Percentiles rank a stretch among this genome's conserved stretches.
phyloP scores from a whole-genome alignment of 805 yeast species.

The Lachancea quebecensis region DNA sequence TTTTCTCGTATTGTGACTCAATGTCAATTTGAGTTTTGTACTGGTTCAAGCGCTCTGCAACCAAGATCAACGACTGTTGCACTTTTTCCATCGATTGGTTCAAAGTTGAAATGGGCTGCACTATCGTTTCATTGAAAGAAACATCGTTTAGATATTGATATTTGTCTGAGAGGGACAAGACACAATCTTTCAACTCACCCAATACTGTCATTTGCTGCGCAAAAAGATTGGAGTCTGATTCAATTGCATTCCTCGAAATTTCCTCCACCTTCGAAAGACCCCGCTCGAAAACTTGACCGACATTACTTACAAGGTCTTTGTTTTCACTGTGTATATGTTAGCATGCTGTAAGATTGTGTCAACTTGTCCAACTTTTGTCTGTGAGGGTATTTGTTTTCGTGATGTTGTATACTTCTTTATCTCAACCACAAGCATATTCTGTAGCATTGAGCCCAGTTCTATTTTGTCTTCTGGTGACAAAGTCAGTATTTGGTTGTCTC shows the following conservation, averaged over 20 bases:
- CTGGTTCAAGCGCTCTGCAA: neutral
- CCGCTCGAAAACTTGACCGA: neutral
- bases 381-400: neutral
- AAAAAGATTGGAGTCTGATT: too few species aligned
- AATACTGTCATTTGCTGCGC: too few species aligned
- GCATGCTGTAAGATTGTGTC: neutral
- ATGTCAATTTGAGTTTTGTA: constrained; percentile 12
- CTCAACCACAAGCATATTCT: neutral
- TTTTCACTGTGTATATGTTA: constrained; percentile 4
- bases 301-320: neutral
- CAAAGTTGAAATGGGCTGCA: neutral
- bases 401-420: constrained; percentile 1
- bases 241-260: too few species aligned
- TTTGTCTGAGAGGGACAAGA: too few species aligned
- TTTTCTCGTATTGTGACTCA: constrained; percentile 14
- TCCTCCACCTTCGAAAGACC: too few species aligned
- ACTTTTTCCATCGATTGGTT: neutral
- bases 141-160: too few species aligned
- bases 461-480: neutral
- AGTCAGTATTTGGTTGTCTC: neutral
- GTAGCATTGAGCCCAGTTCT: neutral
- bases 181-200: too few species aligned
- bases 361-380: neutral
- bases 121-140: too few species aligned
- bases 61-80: neutral